Evolutionary conservation across 2,329 filamentous ascomycete genomes (phyloP).

Genomic region (Clonostachys chloroleuca): DNA sequence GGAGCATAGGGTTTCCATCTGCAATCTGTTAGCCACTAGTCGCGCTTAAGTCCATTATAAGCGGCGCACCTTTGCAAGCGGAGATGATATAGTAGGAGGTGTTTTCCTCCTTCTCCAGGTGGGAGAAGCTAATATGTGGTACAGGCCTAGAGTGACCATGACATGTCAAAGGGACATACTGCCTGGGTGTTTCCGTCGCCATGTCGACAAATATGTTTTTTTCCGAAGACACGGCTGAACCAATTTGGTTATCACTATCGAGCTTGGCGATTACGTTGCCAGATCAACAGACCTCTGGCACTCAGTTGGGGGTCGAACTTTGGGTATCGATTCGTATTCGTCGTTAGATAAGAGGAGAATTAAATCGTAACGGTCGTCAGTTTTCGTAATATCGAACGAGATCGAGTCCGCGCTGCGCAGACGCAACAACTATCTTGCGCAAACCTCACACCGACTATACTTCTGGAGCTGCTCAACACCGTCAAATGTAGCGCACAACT

Average conservation of each 20-base stretch:
- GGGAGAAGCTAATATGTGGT: conserved; percentile 86
- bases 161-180: conserved; percentile 85
- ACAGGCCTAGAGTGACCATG: conserved; percentile 92
- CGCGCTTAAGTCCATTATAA: conserved; percentile 4
- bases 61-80: conserved; percentile 72
- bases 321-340: background rate
- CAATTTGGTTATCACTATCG: too few relatives aligned
- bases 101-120: conserved; percentile 70
- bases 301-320: background rate
- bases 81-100: conserved; percentile 81
- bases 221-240: background rate
- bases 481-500: too few relatives aligned
- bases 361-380: too few relatives aligned
- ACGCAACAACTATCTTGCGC: too few relatives aligned
- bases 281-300: too few relatives aligned
- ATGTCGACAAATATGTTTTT: conserved; percentile 14
- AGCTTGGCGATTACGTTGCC: too few relatives aligned
- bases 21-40: conserved; percentile 14
- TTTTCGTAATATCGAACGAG: too few relatives aligned
- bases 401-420: too few relatives aligned
- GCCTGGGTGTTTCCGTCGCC: conserved; percentile 33
- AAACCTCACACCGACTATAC: too few relatives aligned
- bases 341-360: background rate
- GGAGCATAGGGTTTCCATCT: conserved; percentile 98
- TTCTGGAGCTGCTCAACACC: too few relatives aligned